Percentiles rank a stretch among this genome's conserved stretches.
These are phyloP conservation scores for Naganishia sp. DNA, from an alignment of 1,284 basidiomycete genomes.

Conservation along the genomic window DNA sequence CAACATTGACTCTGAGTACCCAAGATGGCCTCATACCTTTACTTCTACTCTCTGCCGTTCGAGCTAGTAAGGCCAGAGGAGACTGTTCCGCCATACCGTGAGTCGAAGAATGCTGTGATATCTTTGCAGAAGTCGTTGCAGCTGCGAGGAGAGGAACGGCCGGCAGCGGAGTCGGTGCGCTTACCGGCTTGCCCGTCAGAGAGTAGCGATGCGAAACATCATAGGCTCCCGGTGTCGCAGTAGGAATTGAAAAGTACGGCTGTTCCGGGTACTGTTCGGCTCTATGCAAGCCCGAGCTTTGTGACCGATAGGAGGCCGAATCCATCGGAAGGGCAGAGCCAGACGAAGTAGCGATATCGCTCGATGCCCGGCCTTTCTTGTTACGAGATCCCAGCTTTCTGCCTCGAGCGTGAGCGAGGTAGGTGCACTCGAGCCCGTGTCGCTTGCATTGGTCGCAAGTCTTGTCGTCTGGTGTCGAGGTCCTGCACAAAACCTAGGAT, in stretches of 20 bases:
- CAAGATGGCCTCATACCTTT: neutral
- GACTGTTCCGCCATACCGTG: constrained; percentile 21
- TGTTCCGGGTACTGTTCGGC: neutral
- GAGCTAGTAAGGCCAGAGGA: constrained; percentile 18
- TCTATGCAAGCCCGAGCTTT: neutral
- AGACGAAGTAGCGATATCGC: neutral
- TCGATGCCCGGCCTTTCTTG: neutral
- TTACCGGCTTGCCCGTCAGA: too few relatives aligned
- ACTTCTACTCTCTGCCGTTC: constrained; percentile 14
- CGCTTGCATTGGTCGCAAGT: constrained; percentile 22
- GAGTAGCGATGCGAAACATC: too few relatives aligned
- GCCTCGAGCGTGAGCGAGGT: constrained; percentile 12
- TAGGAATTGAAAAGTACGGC: neutral
- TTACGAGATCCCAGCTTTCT: constrained; percentile 19
- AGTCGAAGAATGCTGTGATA: neutral
- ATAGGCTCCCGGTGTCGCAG: too few relatives aligned
- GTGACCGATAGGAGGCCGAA: neutral
- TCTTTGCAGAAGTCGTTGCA: neutral
- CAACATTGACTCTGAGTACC: too few relatives aligned
- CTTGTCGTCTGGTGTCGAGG: constrained; percentile 8
- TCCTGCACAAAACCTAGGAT: constrained; percentile 14
- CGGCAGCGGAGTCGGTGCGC: too few relatives aligned
- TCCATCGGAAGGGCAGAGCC: too few relatives aligned
- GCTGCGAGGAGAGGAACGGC: neutral
- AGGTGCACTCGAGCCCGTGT: constrained; percentile 13